phyloP scores from a whole-genome alignment of 305 asterid species.

The Striga hermonthica region DNA sequence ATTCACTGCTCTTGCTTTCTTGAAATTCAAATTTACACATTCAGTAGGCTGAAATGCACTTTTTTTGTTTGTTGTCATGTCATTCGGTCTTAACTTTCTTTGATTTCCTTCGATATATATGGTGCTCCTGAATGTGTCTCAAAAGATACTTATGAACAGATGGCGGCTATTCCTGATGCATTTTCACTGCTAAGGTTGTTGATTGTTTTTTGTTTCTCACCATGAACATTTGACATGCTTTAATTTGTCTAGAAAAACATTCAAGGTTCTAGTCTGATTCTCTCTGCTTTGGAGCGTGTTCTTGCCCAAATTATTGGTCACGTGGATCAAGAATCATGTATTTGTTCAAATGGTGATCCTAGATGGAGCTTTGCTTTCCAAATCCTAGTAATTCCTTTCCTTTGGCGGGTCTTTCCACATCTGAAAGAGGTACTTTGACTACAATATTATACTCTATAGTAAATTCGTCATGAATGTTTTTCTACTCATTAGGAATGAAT shows the following conservation, averaged over 20 bases:
- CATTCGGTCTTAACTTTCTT: conserved; percentile 7
- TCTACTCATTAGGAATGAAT: conserved; percentile 14
- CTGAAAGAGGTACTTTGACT: conserved; percentile 72
- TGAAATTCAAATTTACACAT: conserved; percentile 5
- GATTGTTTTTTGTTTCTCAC: not conserved
- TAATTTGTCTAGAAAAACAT: conserved; percentile 49
- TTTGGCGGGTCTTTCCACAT: conserved; percentile 80
- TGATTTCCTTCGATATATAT: too few species aligned
- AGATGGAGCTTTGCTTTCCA: conserved; percentile 66
- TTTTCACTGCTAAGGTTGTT: conserved; percentile 5
- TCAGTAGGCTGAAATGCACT: conserved; percentile 7
- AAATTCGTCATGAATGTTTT: conserved; percentile 18
- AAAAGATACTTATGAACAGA: conserved; percentile 8
- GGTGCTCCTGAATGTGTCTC: conserved; percentile 24
- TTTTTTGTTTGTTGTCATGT: conserved; percentile 8
- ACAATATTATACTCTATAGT: conserved; percentile 14
- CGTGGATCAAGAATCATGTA: conserved; percentile 68
- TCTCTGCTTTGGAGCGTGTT: conserved; percentile 64
- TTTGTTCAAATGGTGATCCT: conserved; percentile 62
- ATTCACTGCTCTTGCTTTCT: conserved; percentile 9
- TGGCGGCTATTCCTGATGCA: conserved; percentile 17
- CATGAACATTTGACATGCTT: conserved; percentile 32
- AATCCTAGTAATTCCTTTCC: conserved; percentile 81
- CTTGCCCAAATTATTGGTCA: conserved; percentile 62
- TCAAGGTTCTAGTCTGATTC: conserved; percentile 47